Conservation (phyloP, 495 filamentous ascomycete species). For the Aspergillus cristatus region DNA sequence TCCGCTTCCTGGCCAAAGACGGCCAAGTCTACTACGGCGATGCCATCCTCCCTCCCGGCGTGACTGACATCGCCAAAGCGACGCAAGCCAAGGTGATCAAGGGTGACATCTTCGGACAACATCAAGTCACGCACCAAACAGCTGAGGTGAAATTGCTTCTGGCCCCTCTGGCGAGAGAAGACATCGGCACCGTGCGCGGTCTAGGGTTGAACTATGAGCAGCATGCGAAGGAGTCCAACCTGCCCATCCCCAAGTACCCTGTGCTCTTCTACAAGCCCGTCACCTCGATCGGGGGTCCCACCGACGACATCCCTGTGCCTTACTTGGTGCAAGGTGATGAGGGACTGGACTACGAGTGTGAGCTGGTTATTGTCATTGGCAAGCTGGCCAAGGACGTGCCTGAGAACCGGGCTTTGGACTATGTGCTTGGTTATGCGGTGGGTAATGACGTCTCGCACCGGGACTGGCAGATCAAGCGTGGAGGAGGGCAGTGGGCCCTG, state of each 20-base stretch:
- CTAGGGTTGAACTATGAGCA: conserved; percentile 75
- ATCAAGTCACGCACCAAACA: conserved; percentile 61
- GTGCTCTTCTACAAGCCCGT: conserved; percentile 78
- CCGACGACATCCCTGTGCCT: conserved; percentile 58
- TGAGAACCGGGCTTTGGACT: conserved; percentile 57
- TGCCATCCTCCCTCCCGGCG: conserved; percentile 61
- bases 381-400: conserved; percentile 59
- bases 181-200: conserved; percentile 68
- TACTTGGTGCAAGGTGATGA: conserved; percentile 46
- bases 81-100: conserved; percentile 58
- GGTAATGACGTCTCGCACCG: conserved; percentile 81
- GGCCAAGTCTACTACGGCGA: conserved; percentile 76
- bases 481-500: conserved; percentile 71
- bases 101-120: conserved; percentile 64
- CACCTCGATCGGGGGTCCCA: conserved; percentile 62
- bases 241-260: conserved; percentile 68
- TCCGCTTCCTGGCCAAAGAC: conserved; percentile 71
- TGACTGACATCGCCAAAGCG: conserved; percentile 56
- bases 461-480: conserved; percentile 72
- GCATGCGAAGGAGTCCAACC: conserved; percentile 69
- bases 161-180: conserved; percentile 55
- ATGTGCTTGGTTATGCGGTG: conserved; percentile 71
- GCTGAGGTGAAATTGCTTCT: conserved; percentile 59
- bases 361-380: conserved; percentile 71
- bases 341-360: conserved; percentile 78